Conservation (phyloP, 2,329 filamentous ascomycete genomes). For the Ascomycota sp. region DNA sequence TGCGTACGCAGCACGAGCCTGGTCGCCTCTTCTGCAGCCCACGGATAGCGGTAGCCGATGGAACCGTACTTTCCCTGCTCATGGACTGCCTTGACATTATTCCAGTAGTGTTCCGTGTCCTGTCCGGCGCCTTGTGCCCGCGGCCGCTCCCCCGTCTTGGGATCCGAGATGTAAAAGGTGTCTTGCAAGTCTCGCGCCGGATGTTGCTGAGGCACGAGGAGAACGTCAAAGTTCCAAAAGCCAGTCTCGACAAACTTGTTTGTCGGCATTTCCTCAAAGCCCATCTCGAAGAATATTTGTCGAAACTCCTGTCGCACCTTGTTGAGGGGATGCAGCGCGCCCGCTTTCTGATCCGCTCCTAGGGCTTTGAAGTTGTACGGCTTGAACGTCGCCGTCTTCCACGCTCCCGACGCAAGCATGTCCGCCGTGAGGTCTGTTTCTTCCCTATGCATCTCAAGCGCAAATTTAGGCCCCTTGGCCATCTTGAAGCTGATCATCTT, state of each 20-base stretch:
- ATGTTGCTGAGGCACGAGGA: conserved; percentile 90
- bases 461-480: conserved; percentile 71
- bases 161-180: conserved; percentile 95
- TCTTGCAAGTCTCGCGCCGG: conserved; percentile 94
- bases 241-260: conserved; percentile 85
- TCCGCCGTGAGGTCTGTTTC: conserved; percentile 90
- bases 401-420: conserved; percentile 71
- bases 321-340: conserved; percentile 53
- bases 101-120: conserved; percentile 72
- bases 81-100: conserved; percentile 73
- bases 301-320: conserved; percentile 93
- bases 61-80: conserved; percentile 84
- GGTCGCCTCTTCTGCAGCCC: conserved; percentile 70
- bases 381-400: conserved; percentile 89
- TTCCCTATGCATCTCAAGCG: conserved; percentile 73
- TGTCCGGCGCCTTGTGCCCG: conserved; percentile 30
- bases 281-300: conserved; percentile 98
- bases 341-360: conserved; percentile 38
- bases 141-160: conserved; percentile 51
- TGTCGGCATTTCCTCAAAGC: conserved; percentile 96
- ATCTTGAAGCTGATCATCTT: conserved; percentile 77
- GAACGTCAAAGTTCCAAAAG: conserved; percentile 95
- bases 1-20: conserved; percentile 81
- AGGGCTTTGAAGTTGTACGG: conserved; percentile 55
- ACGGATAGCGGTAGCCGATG: conserved; percentile 90